Conservation (phyloP, 2,329 filamentous ascomycete species). For the Beauveria rudraprayagi region DNA sequence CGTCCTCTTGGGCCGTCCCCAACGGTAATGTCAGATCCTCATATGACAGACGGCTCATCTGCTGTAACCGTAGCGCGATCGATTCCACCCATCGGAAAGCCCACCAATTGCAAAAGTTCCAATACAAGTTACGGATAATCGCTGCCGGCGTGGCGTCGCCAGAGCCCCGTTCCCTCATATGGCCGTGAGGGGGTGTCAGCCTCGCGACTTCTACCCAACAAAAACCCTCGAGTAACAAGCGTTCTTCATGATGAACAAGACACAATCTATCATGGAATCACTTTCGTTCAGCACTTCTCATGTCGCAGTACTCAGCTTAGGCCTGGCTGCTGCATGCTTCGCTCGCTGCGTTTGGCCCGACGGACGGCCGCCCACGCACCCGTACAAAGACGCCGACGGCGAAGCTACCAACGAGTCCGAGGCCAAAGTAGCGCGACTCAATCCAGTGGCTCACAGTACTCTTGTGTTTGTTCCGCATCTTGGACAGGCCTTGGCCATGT, state of each 20-base stretch:
- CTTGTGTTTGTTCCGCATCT: background rate
- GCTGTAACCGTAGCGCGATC: too few species aligned
- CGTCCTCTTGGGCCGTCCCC: background rate
- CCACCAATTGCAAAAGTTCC: too few species aligned
- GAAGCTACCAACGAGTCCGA: constrained; percentile 2
- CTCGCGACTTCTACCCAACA: background rate
- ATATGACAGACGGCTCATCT: too few species aligned
- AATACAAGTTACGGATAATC: too few species aligned
- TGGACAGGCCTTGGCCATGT: background rate
- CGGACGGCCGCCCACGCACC: background rate
- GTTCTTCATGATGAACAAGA: too few species aligned
- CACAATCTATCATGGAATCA: background rate
- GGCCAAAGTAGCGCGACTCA: background rate
- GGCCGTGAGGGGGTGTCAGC: background rate
- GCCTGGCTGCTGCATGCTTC: background rate
- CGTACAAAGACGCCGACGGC: background rate
- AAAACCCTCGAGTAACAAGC: too few species aligned
- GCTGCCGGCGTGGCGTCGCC: too few species aligned
- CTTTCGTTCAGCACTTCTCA: too few species aligned
- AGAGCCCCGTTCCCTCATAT: too few species aligned
- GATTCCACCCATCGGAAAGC: too few species aligned
- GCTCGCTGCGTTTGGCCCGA: background rate
- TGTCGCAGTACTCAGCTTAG: background rate
- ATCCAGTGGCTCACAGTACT: background rate
- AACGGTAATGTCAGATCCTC: background rate